Percentiles rank a stretch among this genome's conserved stretches.
phyloP scores from a whole-genome alignment of 2,329 filamentous ascomycete genomes.

The Colletotrichum simmondsii region DNA sequence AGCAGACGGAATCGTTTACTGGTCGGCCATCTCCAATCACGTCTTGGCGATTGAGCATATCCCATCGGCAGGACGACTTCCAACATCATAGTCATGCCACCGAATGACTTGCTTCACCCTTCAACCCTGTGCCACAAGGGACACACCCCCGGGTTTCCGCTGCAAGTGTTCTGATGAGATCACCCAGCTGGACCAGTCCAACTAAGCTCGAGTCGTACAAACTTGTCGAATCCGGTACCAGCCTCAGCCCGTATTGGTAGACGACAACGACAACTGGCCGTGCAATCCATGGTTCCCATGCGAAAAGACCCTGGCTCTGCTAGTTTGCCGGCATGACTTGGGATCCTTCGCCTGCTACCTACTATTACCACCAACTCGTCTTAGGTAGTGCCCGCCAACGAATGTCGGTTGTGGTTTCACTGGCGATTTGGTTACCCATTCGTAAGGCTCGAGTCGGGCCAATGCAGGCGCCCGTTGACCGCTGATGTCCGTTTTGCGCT shows the following conservation, averaged over 20 bases:
- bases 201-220: neutral
- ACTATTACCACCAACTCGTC: neutral
- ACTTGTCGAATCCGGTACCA: constrained; percentile 4
- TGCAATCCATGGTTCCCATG: neutral
- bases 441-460: neutral
- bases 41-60: constrained; percentile 13
- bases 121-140: neutral
- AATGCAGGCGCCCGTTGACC: neutral
- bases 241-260: neutral
- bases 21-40: constrained; percentile 13
- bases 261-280: neutral
- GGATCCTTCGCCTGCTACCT: neutral
- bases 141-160: neutral
- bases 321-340: constrained; percentile 2
- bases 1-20: neutral
- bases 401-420: neutral
- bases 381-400: neutral
- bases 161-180: constrained; percentile 20
- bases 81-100: neutral
- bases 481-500: neutral
- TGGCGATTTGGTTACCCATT: neutral
- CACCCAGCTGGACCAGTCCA: neutral
- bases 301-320: neutral
- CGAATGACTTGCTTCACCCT: neutral
- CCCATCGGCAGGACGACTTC: neutral